These are phyloP conservation scores for Mortierella sp. DNA, from an alignment of 371 early-diverging fungal genomes.

Conservation along the genomic window DNA sequence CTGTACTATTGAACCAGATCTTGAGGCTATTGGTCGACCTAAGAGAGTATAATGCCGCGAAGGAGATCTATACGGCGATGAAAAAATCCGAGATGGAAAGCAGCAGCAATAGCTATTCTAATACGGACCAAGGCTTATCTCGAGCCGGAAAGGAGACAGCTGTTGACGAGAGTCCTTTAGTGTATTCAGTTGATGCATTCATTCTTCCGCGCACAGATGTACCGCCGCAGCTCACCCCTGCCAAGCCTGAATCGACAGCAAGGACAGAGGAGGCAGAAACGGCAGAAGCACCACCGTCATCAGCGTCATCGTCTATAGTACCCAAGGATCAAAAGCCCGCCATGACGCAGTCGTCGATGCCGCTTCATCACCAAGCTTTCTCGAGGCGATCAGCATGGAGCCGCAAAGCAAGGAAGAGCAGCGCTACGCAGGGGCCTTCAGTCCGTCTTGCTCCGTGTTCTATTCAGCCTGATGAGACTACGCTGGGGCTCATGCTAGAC, in stretches of 20 bases:
- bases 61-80: conserved; percentile 29
- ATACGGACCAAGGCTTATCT: too few relatives aligned
- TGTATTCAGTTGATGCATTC: too few relatives aligned
- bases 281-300: neutral
- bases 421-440: neutral
- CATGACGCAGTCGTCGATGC: neutral
- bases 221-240: neutral
- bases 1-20: conserved; percentile 38
- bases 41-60: conserved; percentile 32
- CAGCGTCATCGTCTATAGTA: neutral
- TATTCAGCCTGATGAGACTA: conserved; percentile 20
- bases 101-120: neutral
- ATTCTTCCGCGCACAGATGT: too few relatives aligned
- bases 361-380: conserved; percentile 3
- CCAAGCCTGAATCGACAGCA: too few relatives aligned
- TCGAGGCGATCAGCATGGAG: neutral
- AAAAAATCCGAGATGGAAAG: neutral
- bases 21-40: conserved; percentile 23
- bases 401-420: neutral
- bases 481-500: conserved; percentile 17
- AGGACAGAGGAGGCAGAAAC: neutral
- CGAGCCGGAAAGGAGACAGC: too few relatives aligned
- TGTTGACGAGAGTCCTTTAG: too few relatives aligned
- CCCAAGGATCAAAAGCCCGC: too few relatives aligned
- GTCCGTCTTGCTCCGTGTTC: neutral